Conservation (phyloP, 2,329 filamentous ascomycete species). For the Claviceps digitariae region DNA sequence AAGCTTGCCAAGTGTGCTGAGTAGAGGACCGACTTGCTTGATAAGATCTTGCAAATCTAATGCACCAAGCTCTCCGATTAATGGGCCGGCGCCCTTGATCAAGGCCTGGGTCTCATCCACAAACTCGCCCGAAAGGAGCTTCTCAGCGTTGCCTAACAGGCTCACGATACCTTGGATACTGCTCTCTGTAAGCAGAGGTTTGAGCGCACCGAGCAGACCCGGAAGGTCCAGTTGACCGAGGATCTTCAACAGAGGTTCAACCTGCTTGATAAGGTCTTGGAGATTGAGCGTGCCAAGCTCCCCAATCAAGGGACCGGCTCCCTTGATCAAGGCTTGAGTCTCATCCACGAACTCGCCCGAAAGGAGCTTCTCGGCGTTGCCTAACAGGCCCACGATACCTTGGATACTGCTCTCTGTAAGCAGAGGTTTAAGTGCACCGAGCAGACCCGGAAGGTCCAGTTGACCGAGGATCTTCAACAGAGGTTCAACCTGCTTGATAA, state of each 20-base stretch:
- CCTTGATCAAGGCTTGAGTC: not conserved
- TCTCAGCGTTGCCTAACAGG: slow-evolving; percentile 17
- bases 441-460: slow-evolving; percentile 18
- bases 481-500: not conserved
- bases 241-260: not conserved
- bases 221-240: slow-evolving; percentile 18
- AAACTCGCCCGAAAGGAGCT: slow-evolving; percentile 14
- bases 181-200: slow-evolving; percentile 15
- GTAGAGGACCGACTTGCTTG: slow-evolving; percentile 15
- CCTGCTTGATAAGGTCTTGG: not conserved
- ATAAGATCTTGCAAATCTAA: slow-evolving; percentile 14
- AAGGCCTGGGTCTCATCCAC: slow-evolving; percentile 15
- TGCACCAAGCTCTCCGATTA: slow-evolving; percentile 6
- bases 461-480: slow-evolving; percentile 6
- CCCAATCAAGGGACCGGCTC: not conserved
- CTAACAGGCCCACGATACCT: slow-evolving; percentile 1
- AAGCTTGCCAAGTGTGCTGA: slow-evolving; percentile 4
- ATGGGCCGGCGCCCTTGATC: not conserved
- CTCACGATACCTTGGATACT: slow-evolving; percentile 19
- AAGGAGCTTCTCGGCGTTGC: not conserved
- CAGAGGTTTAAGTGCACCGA: slow-evolving; percentile 15
- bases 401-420: slow-evolving; percentile 16
- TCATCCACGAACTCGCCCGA: not conserved
- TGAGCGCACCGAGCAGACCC: slow-evolving; percentile 14
- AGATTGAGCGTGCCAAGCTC: not conserved